Evolutionary conservation across 352 stramenopile genomes (phyloP), one percentile per base, ranked within the genome.

Genomic region (Pythium aquatile): DNA sequence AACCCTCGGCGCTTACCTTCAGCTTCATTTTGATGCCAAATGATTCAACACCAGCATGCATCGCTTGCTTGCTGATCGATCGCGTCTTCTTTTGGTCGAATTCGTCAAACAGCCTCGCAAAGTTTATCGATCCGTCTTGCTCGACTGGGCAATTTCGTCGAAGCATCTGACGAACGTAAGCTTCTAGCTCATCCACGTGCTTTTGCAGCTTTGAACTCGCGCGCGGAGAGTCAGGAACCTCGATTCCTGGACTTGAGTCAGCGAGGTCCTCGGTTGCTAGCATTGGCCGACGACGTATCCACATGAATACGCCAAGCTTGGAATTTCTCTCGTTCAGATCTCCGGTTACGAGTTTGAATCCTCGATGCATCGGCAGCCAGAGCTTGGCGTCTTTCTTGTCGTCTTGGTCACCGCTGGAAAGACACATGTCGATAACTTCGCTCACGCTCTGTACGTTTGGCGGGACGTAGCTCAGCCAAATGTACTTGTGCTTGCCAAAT

Each of bases 21-120:
- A 85, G 79, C 72, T 76, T 49, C 70, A 90, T 86, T 63, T 90
- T 91, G 54, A 92, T 87, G 5, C 83, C 83, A 63, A 90, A 88
- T 13, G 72, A 75, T 54, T 90, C 78, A 46, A 91, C 78, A 0
- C 83, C 83, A 46, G 63, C 60, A 9, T 80, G 65, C 8, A 77
- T 66, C 5, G 71, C 74, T 59, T 88, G 80, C 39, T 76, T 83
- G 9, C 69, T 68, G 40, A 92, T 73, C 0, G 66, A 49, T 33
- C 80, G 71, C 14, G 68, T 63, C 48, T 91, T 92, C 65, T 92
- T 94, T 30, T 65, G 59, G 56, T 92, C 85, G 55, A 94, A 90
- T 39, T 86, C 81, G 26, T 94, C 79, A 58, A 92, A 94, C 2
- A 94, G 63, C 8, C 81, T 75, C 42, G 64, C 70, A 37, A 94